Evolutionary conservation across 1,139 yeast genomes (phyloP).

Genomic region (Yamadazyma membranifaciens): DNA sequence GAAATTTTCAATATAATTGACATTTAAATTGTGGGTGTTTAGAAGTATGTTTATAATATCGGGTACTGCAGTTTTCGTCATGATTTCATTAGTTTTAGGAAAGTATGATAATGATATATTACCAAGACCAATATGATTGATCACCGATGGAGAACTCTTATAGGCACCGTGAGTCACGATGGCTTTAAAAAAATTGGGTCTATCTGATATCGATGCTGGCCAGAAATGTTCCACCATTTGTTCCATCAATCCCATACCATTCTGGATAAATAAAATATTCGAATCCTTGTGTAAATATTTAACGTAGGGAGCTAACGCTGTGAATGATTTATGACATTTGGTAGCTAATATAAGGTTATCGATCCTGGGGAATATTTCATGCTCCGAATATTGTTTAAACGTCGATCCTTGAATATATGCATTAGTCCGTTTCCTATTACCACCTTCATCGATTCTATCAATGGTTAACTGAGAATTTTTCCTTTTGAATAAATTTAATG

Average conservation of each 20-base stretch:
- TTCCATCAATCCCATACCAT: conserved; percentile 71
- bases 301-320: conserved; percentile 46
- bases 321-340: conserved; percentile 55
- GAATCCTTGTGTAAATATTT: conserved; percentile 42
- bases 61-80: conserved; percentile 18
- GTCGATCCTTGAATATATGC: conserved; percentile 5
- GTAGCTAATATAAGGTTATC: conserved; percentile 60
- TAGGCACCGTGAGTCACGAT: conserved; percentile 82
- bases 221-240: conserved; percentile 54
- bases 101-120: conserved; percentile 42
- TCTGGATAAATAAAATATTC: conserved; percentile 67
- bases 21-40: conserved; percentile 35
- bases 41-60: conserved; percentile 32
- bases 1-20: conserved; percentile 41
- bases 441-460: conserved; percentile 12
- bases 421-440: conserved; percentile 14
- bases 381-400: background rate
- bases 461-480: conserved; percentile 17
- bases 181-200: conserved; percentile 70
- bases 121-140: conserved; percentile 72
- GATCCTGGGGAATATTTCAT: conserved; percentile 21
- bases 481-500: conserved; percentile 2
- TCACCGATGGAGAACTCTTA: conserved; percentile 38
- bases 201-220: conserved; percentile 31
- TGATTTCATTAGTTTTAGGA: conserved; percentile 12